These are phyloP conservation scores for Trichoderma sp. DNA, from an alignment of 2,329 filamentous ascomycete species.

Conservation along the genomic window DNA sequence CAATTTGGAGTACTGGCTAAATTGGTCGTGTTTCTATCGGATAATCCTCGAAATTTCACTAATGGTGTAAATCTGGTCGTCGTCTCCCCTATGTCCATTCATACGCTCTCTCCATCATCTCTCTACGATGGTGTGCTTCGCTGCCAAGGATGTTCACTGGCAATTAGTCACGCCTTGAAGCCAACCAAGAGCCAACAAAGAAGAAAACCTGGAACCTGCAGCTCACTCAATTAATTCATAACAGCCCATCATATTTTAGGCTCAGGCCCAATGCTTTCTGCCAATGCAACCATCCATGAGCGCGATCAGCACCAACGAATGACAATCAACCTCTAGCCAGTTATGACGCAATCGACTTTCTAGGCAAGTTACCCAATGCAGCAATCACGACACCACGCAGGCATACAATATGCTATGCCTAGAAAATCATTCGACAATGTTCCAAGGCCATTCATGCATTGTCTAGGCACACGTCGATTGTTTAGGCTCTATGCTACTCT, in stretches of 20 bases:
- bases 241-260: not conserved
- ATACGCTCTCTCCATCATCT: not conserved
- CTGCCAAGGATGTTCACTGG: not conserved
- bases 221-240: not conserved
- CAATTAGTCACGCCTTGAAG: not conserved
- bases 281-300: not conserved
- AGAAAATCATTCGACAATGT: not conserved
- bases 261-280: not conserved
- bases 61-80: too few relatives aligned
- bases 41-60: not conserved
- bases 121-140: not conserved
- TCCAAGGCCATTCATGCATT: not conserved
- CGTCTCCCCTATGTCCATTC: not conserved
- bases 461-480: not conserved
- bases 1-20: too few relatives aligned
- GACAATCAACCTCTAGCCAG: not conserved
- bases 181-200: not conserved
- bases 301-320: not conserved
- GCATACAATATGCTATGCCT: not conserved
- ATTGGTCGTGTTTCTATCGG: not conserved
- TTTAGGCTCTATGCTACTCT: not conserved
- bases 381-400: not conserved
- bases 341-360: slow-evolving; percentile 12
- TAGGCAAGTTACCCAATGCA: not conserved
- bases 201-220: not conserved